Evolutionary conservation across 2,329 filamentous ascomycete genomes (phyloP), one percentile per base, ranked within the genome.

Genomic region (Bipolaris bicolor): DNA sequence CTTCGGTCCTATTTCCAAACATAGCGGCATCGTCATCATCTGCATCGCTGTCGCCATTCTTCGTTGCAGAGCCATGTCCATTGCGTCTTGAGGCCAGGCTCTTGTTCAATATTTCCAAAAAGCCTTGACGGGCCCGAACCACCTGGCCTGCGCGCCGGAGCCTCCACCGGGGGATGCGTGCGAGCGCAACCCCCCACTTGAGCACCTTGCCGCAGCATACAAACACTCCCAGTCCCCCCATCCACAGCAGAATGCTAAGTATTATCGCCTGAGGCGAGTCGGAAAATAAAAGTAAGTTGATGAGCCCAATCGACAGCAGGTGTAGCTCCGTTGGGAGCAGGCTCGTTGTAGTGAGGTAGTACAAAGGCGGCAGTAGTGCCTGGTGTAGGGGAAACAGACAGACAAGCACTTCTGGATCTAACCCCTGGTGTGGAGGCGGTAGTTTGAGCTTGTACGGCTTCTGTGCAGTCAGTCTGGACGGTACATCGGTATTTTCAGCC

Each of bases 151-250:
- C 78, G 53, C 88, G 86, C 66, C 87, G 85, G 68, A 98, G 93
- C 41, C 93, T 90, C 92, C 94, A 97, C 67, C 88, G 92, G 2
- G 95, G 95, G 16, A 98, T 91, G 55, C 94, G 85, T 49, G 94
- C 93, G 59, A 99, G 80, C 24, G 89, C 85, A 51, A 98, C 89
- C 44, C 91, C 92, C 90, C 91, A 96, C 67, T 84, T 84, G 34
- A 98, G 85, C 11, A 95, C 85, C 29, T 87, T 83, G 29, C 86
- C 86, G 71, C 92, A 96, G 5, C 86, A 79, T 3, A 94, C 78
- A 51, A 97, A 86, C 15, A 96, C 76, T 44, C 86, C 84, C 29
- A 97, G 76, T 1, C 93, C 92, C n/a, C 94, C 81, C 18, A 81
- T 60, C 80, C 81, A 82, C 13, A 82, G 64, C 41, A 81, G 65